Evolutionary conservation across 202 grass and related monocot genomes (phyloP).

Genomic region (Setaria italica): DNA sequence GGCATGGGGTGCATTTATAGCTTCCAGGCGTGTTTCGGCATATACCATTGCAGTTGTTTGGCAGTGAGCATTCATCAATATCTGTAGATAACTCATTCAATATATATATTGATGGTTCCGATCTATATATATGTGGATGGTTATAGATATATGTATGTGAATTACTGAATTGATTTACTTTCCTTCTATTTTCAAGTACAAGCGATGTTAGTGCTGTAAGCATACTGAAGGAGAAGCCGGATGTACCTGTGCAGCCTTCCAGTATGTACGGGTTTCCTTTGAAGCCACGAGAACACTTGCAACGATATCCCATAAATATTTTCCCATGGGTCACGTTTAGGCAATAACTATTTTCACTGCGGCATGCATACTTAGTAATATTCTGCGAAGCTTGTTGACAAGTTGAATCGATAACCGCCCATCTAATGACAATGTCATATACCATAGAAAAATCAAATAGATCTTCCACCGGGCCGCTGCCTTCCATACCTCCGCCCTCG

Average conservation of each 20-base stretch:
- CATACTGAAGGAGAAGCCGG: too few species aligned
- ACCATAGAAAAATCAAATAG: not conserved
- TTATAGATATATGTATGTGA: too few species aligned
- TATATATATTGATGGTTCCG: not conserved
- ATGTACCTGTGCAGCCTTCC: not conserved
- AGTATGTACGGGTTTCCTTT: not conserved
- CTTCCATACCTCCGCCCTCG: rapidly evolving
- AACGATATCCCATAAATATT: conserved; percentile 16
- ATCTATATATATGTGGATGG: too few species aligned
- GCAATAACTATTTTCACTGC: not conserved
- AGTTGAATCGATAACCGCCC: not conserved
- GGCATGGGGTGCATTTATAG: not conserved
- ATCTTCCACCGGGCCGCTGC: not conserved
- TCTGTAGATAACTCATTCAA: not conserved
- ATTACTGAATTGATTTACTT: too few species aligned
- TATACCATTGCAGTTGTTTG: not conserved
- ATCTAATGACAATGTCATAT: conserved; percentile 13
- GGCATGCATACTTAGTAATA: not conserved
- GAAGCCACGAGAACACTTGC: not conserved
- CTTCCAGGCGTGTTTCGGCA: not conserved
- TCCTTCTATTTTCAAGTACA: too few species aligned
- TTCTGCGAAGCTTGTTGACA: not conserved
- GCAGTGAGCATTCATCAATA: conserved; percentile 18
- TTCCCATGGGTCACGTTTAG: not conserved
- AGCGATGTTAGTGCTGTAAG: too few species aligned